Evolutionary conservation across 257 asterid genomes (phyloP), one percentile per base, ranked within the genome.

Genomic region (Solanum appendiculatum): DNA sequence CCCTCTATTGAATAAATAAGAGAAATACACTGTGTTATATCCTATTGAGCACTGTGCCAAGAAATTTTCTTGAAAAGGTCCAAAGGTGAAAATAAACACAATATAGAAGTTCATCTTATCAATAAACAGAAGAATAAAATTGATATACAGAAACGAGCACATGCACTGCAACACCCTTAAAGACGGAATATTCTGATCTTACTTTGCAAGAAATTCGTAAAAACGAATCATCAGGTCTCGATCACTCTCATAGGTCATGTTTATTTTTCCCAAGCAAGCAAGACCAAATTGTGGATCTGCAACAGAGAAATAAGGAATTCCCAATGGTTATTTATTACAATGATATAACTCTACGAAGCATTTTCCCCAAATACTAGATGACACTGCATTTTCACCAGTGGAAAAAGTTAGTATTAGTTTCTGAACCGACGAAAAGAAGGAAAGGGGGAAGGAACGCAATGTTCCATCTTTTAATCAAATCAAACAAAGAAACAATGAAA

Each of bases 201-300:
- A 96, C 99, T 88, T 95, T 33, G 96, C 95, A 87, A 96, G 95
- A 90, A 96, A 96, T 18, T 92, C 94, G 84, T 94, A 96, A 88
- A 96, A 96, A 66, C 83, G 94, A 75, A 92, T 90, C 98, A 96
- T 94, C 92, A 96, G 89, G 88, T 94, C 98, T 86, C 64, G 95
- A 89, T 96, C 99, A 88, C 91, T 93, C 91, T 94, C 98, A 91
- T 85, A 94, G 84, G 85, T 91, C 95, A 87, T 84, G 93, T 90
- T 92, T 56, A 95, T 92, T 93, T 93, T 95, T 54, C 96, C 98
- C 94, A 96, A 91, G 92, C 95, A 95, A 82, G 97, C 89, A 86
- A 96, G 93, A 88, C 98, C 98, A 90, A 94, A 92, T 86, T 90
- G 91, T 64, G 98, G 98, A 89, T 96, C 97, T 95, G 94, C 90